Conservation (phyloP, 208 protist genomes). For the Acanthamoeba healyi region DNA sequence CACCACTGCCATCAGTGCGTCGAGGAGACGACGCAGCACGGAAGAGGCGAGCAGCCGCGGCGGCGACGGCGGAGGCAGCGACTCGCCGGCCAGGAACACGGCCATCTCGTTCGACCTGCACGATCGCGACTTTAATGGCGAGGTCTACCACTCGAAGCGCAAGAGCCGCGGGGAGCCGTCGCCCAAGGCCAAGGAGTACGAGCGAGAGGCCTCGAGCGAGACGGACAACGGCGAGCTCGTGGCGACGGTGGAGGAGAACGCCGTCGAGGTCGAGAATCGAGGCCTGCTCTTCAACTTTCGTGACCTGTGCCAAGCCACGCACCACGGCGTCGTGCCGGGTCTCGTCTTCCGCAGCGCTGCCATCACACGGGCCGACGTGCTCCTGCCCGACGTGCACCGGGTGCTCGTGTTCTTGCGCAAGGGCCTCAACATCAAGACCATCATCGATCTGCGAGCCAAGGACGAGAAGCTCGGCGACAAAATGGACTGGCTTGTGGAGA, state of each 20-base stretch:
- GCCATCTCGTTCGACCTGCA: background rate
- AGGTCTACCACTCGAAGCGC: background rate
- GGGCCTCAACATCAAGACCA: constrained; percentile 46
- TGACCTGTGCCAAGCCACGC: constrained; percentile 4
- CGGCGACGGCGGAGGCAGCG: background rate
- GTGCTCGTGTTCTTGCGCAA: constrained; percentile 53
- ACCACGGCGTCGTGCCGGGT: background rate
- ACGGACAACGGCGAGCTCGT: no score
- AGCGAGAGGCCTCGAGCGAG: no score
- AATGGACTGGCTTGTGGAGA: constrained; percentile 65
- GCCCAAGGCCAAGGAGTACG: background rate
- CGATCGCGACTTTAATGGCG: background rate
- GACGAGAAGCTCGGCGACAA: constrained; percentile 56
- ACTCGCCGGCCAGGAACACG: background rate
- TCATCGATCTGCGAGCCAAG: constrained; percentile 58
- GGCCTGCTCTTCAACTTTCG: constrained; percentile 71
- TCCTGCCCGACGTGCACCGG: constrained; percentile 23
- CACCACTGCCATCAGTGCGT: no score
- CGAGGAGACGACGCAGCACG: background rate
- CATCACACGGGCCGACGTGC: constrained; percentile 20
- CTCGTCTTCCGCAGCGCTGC: constrained; percentile 35
- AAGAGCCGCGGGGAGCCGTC: background rate
- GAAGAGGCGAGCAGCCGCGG: background rate
- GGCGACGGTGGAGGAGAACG: no score
- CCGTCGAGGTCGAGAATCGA: background rate